Conservation (phyloP, 2,329 filamentous ascomycete species). For the Fusarium penzigii region DNA sequence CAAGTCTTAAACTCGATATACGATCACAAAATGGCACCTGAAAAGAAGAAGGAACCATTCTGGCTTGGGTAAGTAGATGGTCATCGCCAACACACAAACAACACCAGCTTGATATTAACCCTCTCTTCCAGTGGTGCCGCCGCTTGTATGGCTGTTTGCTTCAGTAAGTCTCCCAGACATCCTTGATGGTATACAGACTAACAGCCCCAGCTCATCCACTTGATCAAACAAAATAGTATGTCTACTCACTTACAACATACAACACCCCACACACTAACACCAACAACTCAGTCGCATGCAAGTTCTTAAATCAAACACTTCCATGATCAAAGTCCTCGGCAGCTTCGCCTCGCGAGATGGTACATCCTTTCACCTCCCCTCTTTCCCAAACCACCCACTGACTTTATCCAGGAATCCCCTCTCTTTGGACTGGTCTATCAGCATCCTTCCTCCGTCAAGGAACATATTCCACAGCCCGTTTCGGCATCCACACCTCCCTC, state of each 20-base stretch:
- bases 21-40: slow-evolving; percentile 16
- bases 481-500: slow-evolving; percentile 43
- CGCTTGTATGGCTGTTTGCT: slow-evolving; percentile 47
- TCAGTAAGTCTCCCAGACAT: slow-evolving; percentile 37
- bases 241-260: background rate
- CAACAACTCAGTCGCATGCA: slow-evolving; percentile 42
- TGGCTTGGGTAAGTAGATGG: slow-evolving; percentile 42
- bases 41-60: slow-evolving; percentile 41
- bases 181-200: background rate
- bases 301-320: slow-evolving; percentile 41
- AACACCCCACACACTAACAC: background rate
- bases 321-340: slow-evolving; percentile 41
- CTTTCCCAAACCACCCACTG: background rate
- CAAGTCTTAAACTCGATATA: background rate
- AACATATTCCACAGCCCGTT: slow-evolving; percentile 47
- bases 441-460: slow-evolving; percentile 46
- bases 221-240: slow-evolving; percentile 48
- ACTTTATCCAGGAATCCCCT: slow-evolving; percentile 36
- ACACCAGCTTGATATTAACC: slow-evolving; percentile 1
- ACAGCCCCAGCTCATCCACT: slow-evolving; percentile 39
- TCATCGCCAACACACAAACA: background rate
- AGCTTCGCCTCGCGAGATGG: slow-evolving; percentile 43
- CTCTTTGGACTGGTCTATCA: slow-evolving; percentile 45
- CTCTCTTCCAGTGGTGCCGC: slow-evolving; percentile 41
- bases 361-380: slow-evolving; percentile 2